Evolutionary conservation across 345 rosid genomes (phyloP).

Genomic region (Rhodamnia argentea): DNA sequence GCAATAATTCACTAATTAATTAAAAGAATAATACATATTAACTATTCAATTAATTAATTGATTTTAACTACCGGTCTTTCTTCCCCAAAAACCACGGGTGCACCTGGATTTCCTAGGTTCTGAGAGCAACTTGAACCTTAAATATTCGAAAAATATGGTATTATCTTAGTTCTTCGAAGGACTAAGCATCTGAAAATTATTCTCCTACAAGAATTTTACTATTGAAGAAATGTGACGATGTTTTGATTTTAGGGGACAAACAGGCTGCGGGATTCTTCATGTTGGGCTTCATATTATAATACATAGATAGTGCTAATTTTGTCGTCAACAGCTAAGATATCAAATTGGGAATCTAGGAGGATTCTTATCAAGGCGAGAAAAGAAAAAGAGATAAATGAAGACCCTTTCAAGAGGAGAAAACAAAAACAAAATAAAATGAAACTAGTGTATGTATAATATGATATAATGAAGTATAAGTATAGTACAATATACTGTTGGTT

Average conservation of each 20-base stretch:
- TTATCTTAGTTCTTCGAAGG: not conserved
- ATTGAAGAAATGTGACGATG: not conserved
- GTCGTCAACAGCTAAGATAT: not conserved
- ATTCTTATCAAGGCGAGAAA: not conserved
- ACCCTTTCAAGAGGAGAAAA: not conserved
- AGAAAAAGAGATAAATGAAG: not conserved
- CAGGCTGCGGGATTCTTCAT: not conserved
- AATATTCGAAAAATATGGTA: not conserved
- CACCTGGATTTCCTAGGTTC: slow-evolving; percentile 8
- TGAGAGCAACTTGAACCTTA: not conserved
- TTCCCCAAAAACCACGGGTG: slow-evolving; percentile 15
- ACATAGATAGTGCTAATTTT: not conserved
- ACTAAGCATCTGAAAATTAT: not conserved
- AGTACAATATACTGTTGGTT: not conserved
- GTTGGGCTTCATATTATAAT: not conserved
- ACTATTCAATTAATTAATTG: not conserved
- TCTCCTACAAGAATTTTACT: not conserved
- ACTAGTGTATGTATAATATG: too few species aligned
- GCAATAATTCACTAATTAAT: not conserved
- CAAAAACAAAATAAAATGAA: not conserved
- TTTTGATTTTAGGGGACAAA: not conserved
- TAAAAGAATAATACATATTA: not conserved
- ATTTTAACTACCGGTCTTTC: not conserved
- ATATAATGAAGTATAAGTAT: not conserved
- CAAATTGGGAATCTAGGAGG: not conserved